A percentile compares a stretch with the other conserved stretches of the same genome.
Evolutionary conservation across 306 rosid genomes (phyloP).

Genomic region (Dalbergia cochinchinensis): DNA sequence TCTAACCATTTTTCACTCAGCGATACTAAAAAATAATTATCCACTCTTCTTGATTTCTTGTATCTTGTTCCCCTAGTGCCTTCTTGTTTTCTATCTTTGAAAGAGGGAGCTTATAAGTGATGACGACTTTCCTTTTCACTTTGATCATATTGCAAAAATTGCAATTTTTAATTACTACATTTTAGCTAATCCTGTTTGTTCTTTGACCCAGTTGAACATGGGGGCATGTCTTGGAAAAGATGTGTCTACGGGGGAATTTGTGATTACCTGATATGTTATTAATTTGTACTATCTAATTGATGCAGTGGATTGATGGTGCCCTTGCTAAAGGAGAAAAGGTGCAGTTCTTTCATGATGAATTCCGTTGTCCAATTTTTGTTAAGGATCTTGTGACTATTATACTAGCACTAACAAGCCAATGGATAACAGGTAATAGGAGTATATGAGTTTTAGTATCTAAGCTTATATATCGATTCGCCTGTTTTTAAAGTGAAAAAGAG

Average conservation of each 20-base stretch:
- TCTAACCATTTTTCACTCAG: conserved; percentile 6
- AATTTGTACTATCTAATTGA: conserved; percentile 42
- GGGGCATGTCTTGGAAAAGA: conserved; percentile 32
- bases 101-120: not conserved
- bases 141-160: conserved; percentile 5
- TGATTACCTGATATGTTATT: conserved; percentile 34
- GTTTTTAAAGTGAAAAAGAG: not conserved
- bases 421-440: conserved; percentile 74
- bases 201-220: not conserved
- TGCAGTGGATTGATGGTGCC: conserved; percentile 87
- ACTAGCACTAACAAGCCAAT: conserved; percentile 66
- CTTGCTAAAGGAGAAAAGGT: conserved; percentile 69
- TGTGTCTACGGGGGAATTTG: conserved; percentile 26
- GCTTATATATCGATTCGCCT: conserved; percentile 1
- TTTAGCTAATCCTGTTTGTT: conserved; percentile 20
- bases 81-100: not conserved
- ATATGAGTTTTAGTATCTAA: conserved; percentile 3
- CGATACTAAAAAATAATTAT: not conserved
- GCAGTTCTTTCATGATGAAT: conserved; percentile 86
- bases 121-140: conserved; percentile 26
- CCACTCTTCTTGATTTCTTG: not conserved
- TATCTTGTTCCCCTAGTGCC: conserved; percentile 10
- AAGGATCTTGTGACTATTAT: conserved; percentile 74
- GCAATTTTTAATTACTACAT: conserved; percentile 22
- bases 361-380: conserved; percentile 88